Evolutionary conservation across 495 filamentous ascomycete species (phyloP), one percentile per base, ranked within the genome.

Genomic region (Amphirosellinia nigrospora): DNA sequence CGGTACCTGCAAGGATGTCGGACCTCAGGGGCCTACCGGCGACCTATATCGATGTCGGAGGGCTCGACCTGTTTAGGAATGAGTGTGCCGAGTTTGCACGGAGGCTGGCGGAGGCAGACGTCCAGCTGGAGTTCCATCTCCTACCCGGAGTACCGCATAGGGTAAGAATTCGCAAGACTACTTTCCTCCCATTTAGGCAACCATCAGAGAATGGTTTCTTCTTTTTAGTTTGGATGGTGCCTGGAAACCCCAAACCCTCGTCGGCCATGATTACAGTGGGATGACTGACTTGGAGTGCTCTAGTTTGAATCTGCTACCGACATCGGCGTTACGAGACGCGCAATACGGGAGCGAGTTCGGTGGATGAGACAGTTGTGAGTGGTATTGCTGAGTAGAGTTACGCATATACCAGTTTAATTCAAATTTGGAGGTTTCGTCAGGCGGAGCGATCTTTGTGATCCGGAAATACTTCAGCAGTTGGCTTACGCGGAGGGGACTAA

Each of bases 81-180:
- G 78, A 83, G 69, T 71, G 63, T 61, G 70, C 81, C 7, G 60
- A 64, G 4, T 83, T 75, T 72, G 82, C 78, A 10, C 62, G 70
- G 19, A 50, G 21, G 19, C 52, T 84, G 45, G 79, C 78, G 69
- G 74, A 61, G 41, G 55, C 60, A 11, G 82, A 81, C 34, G 79
- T 82, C 0, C 62, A 73, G 45, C 72, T 78, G 0, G 82, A 84
- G 59, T 74, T 85, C 11, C 82, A 84, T 73, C 66, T 84, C 1
- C 81, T 77, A 73, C 72, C 75, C 0, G 83, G 82, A 2, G 71
- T 75, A 16, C 81, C 75, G 19, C 73, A 75, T 48, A 64, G 52
- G 34, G 34, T 36, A 36, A 36, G 34, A 36, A 36, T 36, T 7
- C 34, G 3, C 34, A 7, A 7, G 3, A 36, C 34, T 7, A 36